Conservation (phyloP, 192 early-diverging fungal species). For the Umbelopsis sp. region DNA sequence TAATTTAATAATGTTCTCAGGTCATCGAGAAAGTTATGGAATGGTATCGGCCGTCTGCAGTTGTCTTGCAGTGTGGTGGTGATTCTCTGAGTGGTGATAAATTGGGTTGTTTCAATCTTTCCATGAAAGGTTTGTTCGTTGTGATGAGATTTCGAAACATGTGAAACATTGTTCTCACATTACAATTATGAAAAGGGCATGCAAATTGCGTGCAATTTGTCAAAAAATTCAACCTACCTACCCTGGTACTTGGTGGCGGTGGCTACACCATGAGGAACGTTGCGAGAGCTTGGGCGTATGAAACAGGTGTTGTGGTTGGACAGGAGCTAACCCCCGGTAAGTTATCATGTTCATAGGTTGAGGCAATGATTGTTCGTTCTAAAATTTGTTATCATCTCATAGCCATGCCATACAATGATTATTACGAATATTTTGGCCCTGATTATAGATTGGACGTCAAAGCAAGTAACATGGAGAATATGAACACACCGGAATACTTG, state of each 20-base stretch:
- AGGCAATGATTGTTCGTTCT: not conserved
- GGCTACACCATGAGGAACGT: conserved; percentile 99
- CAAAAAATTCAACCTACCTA: conserved; percentile 88
- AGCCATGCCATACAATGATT: conserved; percentile 86
- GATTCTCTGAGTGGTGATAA: conserved; percentile 95
- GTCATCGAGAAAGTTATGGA: conserved; percentile 96
- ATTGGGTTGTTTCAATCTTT: conserved; percentile 94
- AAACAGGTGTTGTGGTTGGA: conserved; percentile 85
- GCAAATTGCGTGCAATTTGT: conserved; percentile 91
- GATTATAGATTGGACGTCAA: conserved; percentile 89
- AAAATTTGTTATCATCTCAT: not conserved
- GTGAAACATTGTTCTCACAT: not conserved
- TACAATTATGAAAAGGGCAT: conserved; percentile 59
- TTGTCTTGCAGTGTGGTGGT: conserved; percentile 97
- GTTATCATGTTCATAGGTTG: not conserved
- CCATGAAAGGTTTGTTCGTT: conserved; percentile 68
- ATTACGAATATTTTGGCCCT: conserved; percentile 90
- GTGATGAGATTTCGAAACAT: not conserved
- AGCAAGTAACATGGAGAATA: conserved; percentile 86
- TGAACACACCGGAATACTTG: conserved; percentile 86
- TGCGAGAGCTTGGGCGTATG: conserved; percentile 92
- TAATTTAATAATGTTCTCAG: conserved; percentile 33
- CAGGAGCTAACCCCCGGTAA: conserved; percentile 67
- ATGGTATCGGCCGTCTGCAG: conserved; percentile 86
- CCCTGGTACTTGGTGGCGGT: conserved; percentile 93